Base-by-base conservation (phyloP, 495 filamentous ascomycete genomes). In the Polyplosphaeria fusca region DNA sequence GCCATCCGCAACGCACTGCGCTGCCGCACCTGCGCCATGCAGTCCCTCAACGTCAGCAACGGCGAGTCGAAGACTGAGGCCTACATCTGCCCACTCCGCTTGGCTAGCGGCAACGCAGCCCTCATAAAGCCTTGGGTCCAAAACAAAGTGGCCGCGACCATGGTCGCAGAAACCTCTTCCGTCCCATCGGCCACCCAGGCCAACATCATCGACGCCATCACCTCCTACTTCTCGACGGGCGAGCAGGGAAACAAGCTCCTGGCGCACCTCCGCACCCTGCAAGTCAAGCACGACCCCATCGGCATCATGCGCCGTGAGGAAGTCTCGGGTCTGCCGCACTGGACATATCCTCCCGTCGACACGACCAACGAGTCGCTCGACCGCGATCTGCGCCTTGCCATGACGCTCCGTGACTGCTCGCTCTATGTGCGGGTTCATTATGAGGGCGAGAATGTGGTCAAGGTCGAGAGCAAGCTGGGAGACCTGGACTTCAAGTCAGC, bases 361-460 rank as follows among this genome's bases (percentile, higher is more conserved):
- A 7, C 14, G 7, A 35, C 30, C 7, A 14, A 35, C 30, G 7
- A 35, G 14, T 7, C 7, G 30, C 7, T 35, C 30, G 30, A 35
- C 14, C 7, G 7, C 7, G 22, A 50, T 19, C 30, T 62, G 9
- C 75, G 71, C 1, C 63, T 78, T 19, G 88, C 88, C 14, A 96
- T 96, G 91, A 95, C 91, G 20, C 61, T 96, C 46, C 73, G 92
- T 44, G 92, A 98, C 71, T 91, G 91, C 68, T 90, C 88, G 0
- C 77, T 93, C 55, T 96, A 87, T 67, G 68, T 95, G 43, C 82
- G 80, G 72, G 71, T 73, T 47, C 20, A 16, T 0, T 44, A 70
- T 65, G 71, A 65, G 23, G 66, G 64, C 43, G 16, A 9, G n/a
- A 38, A 2, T 2, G 18, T 24, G n/a, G 24, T 5, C 0, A n/a